Conservation (phyloP, 2,329 filamentous ascomycete genomes). For the Aureobasidium sp. region DNA sequence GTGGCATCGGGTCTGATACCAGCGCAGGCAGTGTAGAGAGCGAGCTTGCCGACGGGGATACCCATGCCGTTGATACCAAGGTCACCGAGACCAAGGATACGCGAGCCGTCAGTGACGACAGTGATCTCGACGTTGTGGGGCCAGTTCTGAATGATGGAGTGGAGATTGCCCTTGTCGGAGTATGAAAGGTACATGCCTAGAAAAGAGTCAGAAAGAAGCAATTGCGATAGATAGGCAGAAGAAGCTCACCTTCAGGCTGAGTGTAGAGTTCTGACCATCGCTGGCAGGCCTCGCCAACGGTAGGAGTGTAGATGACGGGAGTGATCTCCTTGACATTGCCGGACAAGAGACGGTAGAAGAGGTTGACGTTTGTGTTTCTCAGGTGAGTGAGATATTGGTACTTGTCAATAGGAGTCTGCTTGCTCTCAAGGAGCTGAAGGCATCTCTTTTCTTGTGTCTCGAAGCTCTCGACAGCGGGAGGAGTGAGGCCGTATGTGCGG, state of each 20-base stretch:
- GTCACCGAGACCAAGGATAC: constrained; percentile 87
- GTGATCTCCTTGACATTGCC: constrained; percentile 70
- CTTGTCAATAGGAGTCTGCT: constrained; percentile 67
- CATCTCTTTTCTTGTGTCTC: constrained; percentile 45
- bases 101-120: constrained; percentile 91
- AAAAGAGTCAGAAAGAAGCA: background rate
- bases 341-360: constrained; percentile 77
- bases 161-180: constrained; percentile 84
- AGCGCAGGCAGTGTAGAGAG: constrained; percentile 90
- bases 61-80: constrained; percentile 96
- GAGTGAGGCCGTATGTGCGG: constrained; percentile 46
- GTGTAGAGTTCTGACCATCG: constrained; percentile 96
- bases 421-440: constrained; percentile 66
- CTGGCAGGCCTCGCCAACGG: constrained; percentile 91
- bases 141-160: constrained; percentile 88
- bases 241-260: constrained; percentile 66
- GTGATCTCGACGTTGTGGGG: constrained; percentile 91
- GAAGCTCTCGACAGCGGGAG: constrained; percentile 44
- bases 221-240: background rate
- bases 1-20: constrained; percentile 76
- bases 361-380: constrained; percentile 67
- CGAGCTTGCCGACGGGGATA: constrained; percentile 93
- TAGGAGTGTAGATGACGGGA: constrained; percentile 80
- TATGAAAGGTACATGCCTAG: constrained; percentile 83
- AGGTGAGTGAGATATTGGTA: constrained; percentile 74